Evolutionary conservation across 78 protist genomes (phyloP).

Genomic region (Dictyostelium intermedium): DNA sequence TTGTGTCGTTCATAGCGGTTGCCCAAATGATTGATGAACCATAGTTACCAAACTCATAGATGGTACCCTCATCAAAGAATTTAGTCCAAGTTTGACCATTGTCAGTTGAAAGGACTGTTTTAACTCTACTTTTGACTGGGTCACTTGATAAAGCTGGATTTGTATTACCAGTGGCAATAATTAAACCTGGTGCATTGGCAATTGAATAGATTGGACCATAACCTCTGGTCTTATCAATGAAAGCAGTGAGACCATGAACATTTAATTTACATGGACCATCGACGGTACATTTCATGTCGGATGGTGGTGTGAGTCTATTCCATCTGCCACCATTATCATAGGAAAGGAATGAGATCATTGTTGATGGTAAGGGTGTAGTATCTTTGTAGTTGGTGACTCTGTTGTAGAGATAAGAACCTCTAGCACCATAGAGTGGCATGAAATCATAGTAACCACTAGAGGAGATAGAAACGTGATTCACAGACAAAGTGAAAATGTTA

Average conservation of each 20-base stretch:
- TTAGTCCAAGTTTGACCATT: conserved; percentile 50
- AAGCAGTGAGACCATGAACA: conserved; percentile 49
- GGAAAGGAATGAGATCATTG: neutral
- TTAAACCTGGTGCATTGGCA: conserved; percentile 8
- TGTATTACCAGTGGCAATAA: conserved; percentile 34
- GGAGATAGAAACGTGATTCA: neutral
- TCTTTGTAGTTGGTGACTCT: neutral
- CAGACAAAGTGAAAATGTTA: neutral
- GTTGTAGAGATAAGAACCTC: conserved; percentile 40
- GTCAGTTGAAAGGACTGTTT: conserved; percentile 47
- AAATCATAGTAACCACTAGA: conserved; percentile 22
- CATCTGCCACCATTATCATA: conserved; percentile 72
- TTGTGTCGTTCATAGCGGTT: neutral
- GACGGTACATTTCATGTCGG: neutral
- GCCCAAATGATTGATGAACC: conserved; percentile 43
- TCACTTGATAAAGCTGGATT: conserved; percentile 2
- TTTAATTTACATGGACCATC: neutral
- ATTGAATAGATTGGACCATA: conserved; percentile 71
- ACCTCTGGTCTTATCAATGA: neutral
- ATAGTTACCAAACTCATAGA: conserved; percentile 66
- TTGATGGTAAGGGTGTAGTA: neutral
- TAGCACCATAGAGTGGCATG: conserved; percentile 13
- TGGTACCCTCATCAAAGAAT: conserved; percentile 6
- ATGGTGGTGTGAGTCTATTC: neutral
- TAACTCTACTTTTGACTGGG: neutral